Evolutionary conservation across 345 rosid genomes (phyloP).

Genomic region (Eucalyptus brandiana): DNA sequence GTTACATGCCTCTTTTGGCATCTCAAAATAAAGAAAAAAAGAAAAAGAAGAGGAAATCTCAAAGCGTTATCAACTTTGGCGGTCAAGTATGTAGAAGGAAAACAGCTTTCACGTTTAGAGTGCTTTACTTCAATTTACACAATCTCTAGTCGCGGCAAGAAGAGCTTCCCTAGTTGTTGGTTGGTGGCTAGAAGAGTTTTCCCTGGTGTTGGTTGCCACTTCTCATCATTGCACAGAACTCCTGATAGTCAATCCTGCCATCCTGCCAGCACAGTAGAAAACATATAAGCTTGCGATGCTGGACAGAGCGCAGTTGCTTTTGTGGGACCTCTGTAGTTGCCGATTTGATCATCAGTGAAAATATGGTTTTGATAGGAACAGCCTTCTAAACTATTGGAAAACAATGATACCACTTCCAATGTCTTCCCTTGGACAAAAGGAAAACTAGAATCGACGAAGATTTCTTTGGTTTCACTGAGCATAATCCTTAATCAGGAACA

Average conservation of each 20-base stretch:
- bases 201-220: constrained; percentile 58
- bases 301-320: neutral
- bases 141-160: neutral
- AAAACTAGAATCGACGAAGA: neutral
- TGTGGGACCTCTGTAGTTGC: neutral
- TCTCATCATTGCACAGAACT: constrained; percentile 82
- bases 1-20: neutral
- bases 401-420: neutral
- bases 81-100: neutral
- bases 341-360: neutral
- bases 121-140: neutral
- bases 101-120: neutral
- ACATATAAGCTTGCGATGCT: neutral
- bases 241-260: constrained; percentile 80
- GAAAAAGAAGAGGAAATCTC: neutral
- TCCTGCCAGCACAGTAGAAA: constrained; percentile 29
- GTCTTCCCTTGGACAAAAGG: neutral
- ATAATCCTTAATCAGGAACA: neutral
- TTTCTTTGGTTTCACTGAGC: neutral
- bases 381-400: neutral
- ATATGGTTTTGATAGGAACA: neutral
- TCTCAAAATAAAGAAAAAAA: neutral
- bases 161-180: neutral
- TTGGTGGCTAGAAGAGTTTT: constrained; percentile 17
- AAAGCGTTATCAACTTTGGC: neutral